Base-by-base conservation (phyloP, 1,139 yeast species). In the Taphrina pruni region DNA sequence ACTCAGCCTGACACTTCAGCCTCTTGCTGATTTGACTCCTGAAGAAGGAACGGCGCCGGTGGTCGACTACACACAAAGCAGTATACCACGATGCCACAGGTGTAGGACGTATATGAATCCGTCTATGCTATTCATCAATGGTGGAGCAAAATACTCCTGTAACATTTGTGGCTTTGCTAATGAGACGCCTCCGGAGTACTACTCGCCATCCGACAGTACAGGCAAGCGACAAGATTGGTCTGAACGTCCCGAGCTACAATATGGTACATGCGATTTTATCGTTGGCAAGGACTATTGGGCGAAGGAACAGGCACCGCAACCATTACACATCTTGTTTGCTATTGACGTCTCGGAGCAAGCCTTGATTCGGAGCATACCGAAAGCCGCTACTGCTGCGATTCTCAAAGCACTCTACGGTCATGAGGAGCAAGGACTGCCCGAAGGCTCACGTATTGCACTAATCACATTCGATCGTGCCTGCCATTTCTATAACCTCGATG, bases 51-150 rank as follows among this genome's bases (percentile, higher is more conserved):
- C 85, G 0, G 84, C 92, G 2, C 96, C 96, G 0, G 83, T 83
- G 6, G 88, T 88, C 6, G 94, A 89, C 74, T 85, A 88, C 79
- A 76, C 77, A 4, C 77, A 81, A 51, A 32, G 39, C 21, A 39
- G 41, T 21, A 21, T 55, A 14, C 87, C 96, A 48, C 85, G 99
- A 75, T 94, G 99, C 79, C 85, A 86, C 73, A 87, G 99, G 71
- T 94, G 99, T 79, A 85, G 97, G 71, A 85, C 97, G 0, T 94
- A 92, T 78, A 83, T 92, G 73, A 94, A 94, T 77, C 96, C 98
- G 1, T 85, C 87, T 20, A 89, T 90, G 87, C 88, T 77, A 41
- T 81, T 87, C 74, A 87, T 88, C 73, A 83, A 86, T 9, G 84
- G 83, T 65, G 88, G 87, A 55, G 86, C 87, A 57, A 82, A 81